Conservation (phyloP, 164 flowering plant species). For the Sedum album region DNA sequence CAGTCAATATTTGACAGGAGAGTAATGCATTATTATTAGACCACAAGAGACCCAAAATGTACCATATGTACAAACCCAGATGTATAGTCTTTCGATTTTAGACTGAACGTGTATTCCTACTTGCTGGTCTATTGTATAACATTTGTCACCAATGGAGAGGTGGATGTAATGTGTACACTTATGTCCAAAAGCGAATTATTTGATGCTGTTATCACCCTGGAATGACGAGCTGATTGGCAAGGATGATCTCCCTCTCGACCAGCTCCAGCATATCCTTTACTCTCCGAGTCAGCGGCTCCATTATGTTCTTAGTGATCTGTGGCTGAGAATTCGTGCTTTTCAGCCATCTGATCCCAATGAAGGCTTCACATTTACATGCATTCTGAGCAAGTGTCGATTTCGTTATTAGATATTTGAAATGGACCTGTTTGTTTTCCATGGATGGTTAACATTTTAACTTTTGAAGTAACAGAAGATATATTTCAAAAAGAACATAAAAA, state of each 20-base stretch:
- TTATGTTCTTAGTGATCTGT: conserved; percentile 43
- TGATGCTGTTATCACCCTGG: background rate
- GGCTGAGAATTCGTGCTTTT: conserved; percentile 55
- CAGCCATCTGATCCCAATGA: conserved; percentile 53
- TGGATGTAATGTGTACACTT: no score
- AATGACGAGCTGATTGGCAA: conserved; percentile 7
- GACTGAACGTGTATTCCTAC: no score
- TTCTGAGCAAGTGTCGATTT: conserved; percentile 14
- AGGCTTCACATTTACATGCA: conserved; percentile 46
- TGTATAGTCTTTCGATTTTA: no score
- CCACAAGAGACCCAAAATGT: no score
- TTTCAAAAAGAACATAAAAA: background rate
- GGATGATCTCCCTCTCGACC: conserved; percentile 36
- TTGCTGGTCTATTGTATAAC: no score
- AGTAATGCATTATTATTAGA: no score
- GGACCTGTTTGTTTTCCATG: conserved; percentile 33
- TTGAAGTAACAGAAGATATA: no score
- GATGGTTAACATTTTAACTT: background rate
- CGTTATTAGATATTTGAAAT: conserved; percentile 42
- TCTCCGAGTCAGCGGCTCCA: conserved; percentile 32
- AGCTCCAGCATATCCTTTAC: conserved; percentile 40
- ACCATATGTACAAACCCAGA: no score
- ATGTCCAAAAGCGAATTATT: background rate
- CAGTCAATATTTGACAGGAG: no score
- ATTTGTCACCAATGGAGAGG: no score